Conservation (phyloP, 1,284 basidiomycete species). For the Ustilago hordei region DNA sequence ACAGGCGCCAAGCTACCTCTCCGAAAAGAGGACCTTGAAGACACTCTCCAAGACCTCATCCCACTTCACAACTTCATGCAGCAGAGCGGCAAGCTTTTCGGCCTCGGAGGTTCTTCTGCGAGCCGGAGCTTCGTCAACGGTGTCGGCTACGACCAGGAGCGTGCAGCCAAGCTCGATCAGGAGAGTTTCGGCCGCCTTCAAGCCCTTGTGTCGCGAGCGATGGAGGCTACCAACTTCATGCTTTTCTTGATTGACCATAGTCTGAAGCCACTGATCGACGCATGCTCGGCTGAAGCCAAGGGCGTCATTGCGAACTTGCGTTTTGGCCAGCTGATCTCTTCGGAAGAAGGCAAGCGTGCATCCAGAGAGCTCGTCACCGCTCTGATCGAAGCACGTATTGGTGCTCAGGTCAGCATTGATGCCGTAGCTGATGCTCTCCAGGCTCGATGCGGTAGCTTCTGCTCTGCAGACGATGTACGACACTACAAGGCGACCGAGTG, state of each 20-base stretch:
- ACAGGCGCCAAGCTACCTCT: slow-evolving; percentile 28
- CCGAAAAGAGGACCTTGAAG: slow-evolving; percentile 52
- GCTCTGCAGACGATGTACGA: slow-evolving; percentile 97
- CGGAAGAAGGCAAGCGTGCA: slow-evolving; percentile 84
- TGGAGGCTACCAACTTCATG: slow-evolving; percentile 83
- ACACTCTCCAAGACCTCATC: slow-evolving; percentile 54
- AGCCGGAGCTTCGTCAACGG: slow-evolving; percentile 39
- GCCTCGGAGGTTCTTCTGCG: slow-evolving; percentile 50
- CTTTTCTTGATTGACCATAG: slow-evolving; percentile 91
- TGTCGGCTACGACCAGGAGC: slow-evolving; percentile 46
- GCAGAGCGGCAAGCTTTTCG: slow-evolving; percentile 64
- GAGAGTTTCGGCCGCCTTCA: slow-evolving; percentile 80
- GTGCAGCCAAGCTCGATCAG: slow-evolving; percentile 76
- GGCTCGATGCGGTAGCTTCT: slow-evolving; percentile 94
- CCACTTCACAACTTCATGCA: slow-evolving; percentile 62
- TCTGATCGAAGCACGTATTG: slow-evolving; percentile 96
- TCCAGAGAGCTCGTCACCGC: slow-evolving; percentile 78
- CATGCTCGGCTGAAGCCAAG: slow-evolving; percentile 52
- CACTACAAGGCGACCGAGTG: slow-evolving; percentile 98
- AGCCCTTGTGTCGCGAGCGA: slow-evolving; percentile 76
- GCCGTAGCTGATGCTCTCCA: slow-evolving; percentile 94
- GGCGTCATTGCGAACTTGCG: slow-evolving; percentile 46
- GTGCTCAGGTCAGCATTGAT: slow-evolving; percentile 94
- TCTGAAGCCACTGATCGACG: slow-evolving; percentile 82
- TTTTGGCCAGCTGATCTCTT: slow-evolving; percentile 73